These are phyloP conservation scores for Arthrobotrys pseudoclavata DNA, from an alignment of 2,329 filamentous ascomycete genomes.

Conservation along the genomic window DNA sequence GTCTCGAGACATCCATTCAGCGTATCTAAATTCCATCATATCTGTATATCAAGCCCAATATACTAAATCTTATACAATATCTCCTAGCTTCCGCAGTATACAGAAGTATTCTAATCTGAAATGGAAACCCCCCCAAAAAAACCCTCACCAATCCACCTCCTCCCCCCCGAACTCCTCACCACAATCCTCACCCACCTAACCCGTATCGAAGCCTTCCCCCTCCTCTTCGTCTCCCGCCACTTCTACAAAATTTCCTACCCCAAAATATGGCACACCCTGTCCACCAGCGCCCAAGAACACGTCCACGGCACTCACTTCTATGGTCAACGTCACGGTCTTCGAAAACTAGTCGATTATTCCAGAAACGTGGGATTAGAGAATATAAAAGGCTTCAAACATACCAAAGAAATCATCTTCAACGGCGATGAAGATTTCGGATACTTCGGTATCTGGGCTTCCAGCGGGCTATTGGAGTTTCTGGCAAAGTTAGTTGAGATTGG, in stretches of 20 bases:
- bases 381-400: not conserved
- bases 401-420: not conserved
- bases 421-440: not conserved
- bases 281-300: not conserved
- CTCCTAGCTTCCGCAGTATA: too few species aligned
- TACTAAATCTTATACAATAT: not conserved
- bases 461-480: not conserved
- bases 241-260: not conserved
- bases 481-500: not conserved
- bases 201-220: not conserved
- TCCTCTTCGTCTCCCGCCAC: not conserved
- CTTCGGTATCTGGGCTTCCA: not conserved
- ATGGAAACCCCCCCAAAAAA: not conserved
- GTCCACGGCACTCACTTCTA: too few species aligned
- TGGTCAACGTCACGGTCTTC: too few species aligned
- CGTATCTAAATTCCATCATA: too few species aligned
- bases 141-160: not conserved
- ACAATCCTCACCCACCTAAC: not conserved
- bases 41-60: too few species aligned
- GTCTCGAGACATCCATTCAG: too few species aligned
- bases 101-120: too few species aligned
- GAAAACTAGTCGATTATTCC: not conserved
- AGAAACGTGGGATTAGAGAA: not conserved
- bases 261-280: not conserved
- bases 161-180: conserved; percentile 8